Conservation (phyloP, 2,329 filamentous ascomycete species). For the Stagonosporopsis cucurbitacearum region DNA sequence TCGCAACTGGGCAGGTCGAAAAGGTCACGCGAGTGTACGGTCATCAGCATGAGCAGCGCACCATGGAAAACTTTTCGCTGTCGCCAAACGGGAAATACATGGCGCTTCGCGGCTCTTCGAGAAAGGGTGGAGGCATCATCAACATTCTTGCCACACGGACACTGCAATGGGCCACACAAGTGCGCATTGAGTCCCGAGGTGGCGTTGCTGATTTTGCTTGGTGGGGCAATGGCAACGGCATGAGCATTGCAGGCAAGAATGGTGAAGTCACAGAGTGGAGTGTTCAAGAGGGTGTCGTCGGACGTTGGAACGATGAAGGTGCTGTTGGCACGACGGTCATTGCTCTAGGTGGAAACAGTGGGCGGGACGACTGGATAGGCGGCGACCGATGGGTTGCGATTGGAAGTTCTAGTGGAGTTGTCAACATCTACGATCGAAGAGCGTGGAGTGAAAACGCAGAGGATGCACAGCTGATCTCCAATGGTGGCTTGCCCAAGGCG, state of each 20-base stretch:
- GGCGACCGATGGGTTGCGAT: slow-evolving; percentile 88
- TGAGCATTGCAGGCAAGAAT: slow-evolving; percentile 83
- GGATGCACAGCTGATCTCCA: slow-evolving; percentile 32
- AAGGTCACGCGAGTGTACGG: slow-evolving; percentile 80
- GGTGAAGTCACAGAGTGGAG: slow-evolving; percentile 93
- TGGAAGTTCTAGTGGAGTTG: slow-evolving; percentile 84
- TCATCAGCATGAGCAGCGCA: slow-evolving; percentile 80
- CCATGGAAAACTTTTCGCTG: slow-evolving; percentile 88
- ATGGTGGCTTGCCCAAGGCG: slow-evolving; percentile 63
- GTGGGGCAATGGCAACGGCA: slow-evolving; percentile 84
- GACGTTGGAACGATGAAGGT: slow-evolving; percentile 88
- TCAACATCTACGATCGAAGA: slow-evolving; percentile 90
- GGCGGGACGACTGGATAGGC: slow-evolving; percentile 67
- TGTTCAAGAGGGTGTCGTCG: slow-evolving; percentile 72
- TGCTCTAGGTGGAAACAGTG: slow-evolving; percentile 73
- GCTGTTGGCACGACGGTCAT: slow-evolving; percentile 85
- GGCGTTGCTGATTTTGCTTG: slow-evolving; percentile 91
- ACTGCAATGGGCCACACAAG: slow-evolving; percentile 86
- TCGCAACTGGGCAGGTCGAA: slow-evolving; percentile 79
- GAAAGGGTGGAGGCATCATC: slow-evolving; percentile 85
- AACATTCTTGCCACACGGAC: slow-evolving; percentile 82
- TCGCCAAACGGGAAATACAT: slow-evolving; percentile 88
- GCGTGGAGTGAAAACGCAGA: slow-evolving; percentile 59
- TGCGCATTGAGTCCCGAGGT: slow-evolving; percentile 78
- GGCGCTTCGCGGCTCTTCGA: slow-evolving; percentile 78